These are phyloP conservation scores for Xylaria sp. DNA, from an alignment of 2,329 filamentous ascomycete species.

Conservation along the genomic window DNA sequence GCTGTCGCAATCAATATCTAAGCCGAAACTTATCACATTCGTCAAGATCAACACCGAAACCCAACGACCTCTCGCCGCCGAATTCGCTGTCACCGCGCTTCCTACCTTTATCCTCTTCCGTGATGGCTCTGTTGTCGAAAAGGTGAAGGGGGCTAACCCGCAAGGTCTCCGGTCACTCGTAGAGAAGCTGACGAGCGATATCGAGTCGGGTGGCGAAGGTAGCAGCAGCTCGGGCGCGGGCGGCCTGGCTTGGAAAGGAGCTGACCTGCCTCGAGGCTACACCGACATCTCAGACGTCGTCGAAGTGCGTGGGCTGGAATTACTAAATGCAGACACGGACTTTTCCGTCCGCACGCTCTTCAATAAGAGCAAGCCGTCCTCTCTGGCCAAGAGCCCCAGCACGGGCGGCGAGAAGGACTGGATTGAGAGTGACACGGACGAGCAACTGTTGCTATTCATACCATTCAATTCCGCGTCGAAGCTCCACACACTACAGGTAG, in stretches of 20 bases:
- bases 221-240: conserved; percentile 57
- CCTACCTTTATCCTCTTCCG: conserved; percentile 95
- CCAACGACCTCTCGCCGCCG: conserved; percentile 70
- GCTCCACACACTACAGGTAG: conserved; percentile 80
- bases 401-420: conserved; percentile 88
- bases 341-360: conserved; percentile 79
- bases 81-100: conserved; percentile 79
- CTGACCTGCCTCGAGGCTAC: conserved; percentile 81
- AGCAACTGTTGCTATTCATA: conserved; percentile 92
- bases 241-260: conserved; percentile 74
- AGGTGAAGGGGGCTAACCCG: conserved; percentile 78
- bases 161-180: conserved; percentile 76
- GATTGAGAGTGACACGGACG: conserved; percentile 96
- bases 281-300: conserved; percentile 83
- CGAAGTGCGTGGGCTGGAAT: conserved; percentile 81
- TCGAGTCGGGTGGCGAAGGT: conserved; percentile 60
- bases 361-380: conserved; percentile 67
- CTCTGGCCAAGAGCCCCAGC: conserved; percentile 89
- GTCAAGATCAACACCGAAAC: conserved; percentile 86
- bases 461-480: conserved; percentile 91
- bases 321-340: conserved; percentile 86
- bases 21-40: conserved; percentile 80
- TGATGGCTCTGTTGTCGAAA: conserved; percentile 72
- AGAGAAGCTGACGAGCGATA: conserved; percentile 74
- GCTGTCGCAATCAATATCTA: conserved; percentile 76